A percentile compares a stretch with the other conserved stretches of the same genome.
These are phyloP conservation scores for Paraconiothyrium brasiliense DNA, from an alignment of 2,329 filamentous ascomycete genomes.

Conservation along the genomic window DNA sequence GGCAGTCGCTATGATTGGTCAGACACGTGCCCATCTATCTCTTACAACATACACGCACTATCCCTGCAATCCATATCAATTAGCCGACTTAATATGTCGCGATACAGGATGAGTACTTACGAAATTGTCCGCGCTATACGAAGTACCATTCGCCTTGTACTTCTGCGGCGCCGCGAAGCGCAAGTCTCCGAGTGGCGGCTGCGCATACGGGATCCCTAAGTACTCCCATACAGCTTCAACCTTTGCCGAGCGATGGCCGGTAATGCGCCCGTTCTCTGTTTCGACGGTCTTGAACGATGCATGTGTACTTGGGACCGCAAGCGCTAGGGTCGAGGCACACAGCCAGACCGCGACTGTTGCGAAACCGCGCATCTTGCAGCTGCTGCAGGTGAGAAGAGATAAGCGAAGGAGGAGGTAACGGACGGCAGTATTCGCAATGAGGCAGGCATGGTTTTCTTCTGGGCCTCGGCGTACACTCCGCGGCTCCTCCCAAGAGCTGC, in stretches of 20 bases:
- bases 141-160: conserved; percentile 13
- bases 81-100: not conserved
- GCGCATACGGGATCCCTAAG: conserved; percentile 46
- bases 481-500: too few relatives aligned
- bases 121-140: not conserved
- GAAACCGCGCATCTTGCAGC: conserved; percentile 17
- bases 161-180: conserved; percentile 40
- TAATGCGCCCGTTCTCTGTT: conserved; percentile 23
- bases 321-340: conserved; percentile 8
- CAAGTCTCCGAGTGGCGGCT: conserved; percentile 40
- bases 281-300: conserved; percentile 31
- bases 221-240: conserved; percentile 38
- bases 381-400: not conserved
- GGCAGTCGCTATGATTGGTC: conserved; percentile 1
- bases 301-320: conserved; percentile 16
- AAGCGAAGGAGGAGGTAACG: not conserved
- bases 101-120: conserved; percentile 1
- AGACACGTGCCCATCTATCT: not conserved
- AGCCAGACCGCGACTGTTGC: conserved; percentile 10
- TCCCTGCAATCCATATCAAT: not conserved
- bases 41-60: not conserved
- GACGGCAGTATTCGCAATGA: not conserved
- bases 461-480: not conserved
- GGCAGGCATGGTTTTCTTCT: not conserved
- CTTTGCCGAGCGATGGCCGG: not conserved